Conservation (phyloP, 352 stramenopile species). For the Phytophthora aleatoria region DNA sequence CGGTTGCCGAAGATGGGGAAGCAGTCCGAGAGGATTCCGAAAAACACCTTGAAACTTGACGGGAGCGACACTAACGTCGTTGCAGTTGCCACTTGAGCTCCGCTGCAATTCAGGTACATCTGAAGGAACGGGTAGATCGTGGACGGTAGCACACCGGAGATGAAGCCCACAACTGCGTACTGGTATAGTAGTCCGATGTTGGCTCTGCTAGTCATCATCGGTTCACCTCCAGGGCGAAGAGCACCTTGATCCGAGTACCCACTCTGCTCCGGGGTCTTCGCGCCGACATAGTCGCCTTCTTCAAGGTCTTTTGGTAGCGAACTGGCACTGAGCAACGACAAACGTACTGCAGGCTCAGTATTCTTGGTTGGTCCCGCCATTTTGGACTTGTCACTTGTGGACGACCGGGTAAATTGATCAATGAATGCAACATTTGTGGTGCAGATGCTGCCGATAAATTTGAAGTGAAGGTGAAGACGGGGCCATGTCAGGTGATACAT, state of each 20-base stretch:
- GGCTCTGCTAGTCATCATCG: neutral
- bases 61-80: neutral
- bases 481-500: constrained; percentile 1
- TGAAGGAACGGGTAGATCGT: constrained; percentile 2
- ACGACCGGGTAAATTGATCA: constrained; percentile 19
- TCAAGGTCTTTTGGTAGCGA: constrained; percentile 29
- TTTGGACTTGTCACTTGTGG: constrained; percentile 13
- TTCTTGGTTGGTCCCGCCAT: constrained; percentile 19
- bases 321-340: constrained; percentile 30
- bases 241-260: constrained; percentile 28
- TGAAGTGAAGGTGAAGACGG: constrained; percentile 12
- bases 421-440: constrained; percentile 22
- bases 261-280: constrained; percentile 37
- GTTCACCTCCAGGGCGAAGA: neutral
- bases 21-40: constrained; percentile 1
- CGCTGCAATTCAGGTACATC: neutral
- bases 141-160: neutral
- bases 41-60: constrained; percentile 1
- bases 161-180: neutral
- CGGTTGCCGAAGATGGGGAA: constrained; percentile 2
- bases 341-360: constrained; percentile 16
- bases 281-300: constrained; percentile 24
- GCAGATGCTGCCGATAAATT: neutral
- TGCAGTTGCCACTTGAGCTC: neutral
- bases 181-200: neutral